Base-by-base conservation (phyloP, 2,329 filamentous ascomycete genomes). In the Aspergillus sp. region DNA sequence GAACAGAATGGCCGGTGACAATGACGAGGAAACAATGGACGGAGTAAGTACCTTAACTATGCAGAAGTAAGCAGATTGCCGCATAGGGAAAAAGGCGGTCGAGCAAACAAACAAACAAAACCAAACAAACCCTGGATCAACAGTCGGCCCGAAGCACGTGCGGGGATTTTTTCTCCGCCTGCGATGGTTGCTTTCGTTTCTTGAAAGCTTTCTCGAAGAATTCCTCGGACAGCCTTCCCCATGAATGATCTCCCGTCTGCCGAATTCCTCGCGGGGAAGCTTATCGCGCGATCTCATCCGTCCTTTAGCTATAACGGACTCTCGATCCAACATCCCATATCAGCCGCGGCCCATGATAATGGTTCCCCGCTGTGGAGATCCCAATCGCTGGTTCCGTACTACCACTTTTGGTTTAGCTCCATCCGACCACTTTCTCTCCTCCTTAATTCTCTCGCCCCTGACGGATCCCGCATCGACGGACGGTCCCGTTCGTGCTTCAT, bases 341-440 rank as follows among this genome's bases (percentile, higher is more conserved):
- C 26, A 30, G 10, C 26, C 26, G 16, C 11, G 10, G 16, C 14
- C 13, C 11, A 38, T 8, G 16, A 38, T 17, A 7, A 38, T 7
- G 35, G 35, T 53, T 52, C 50, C 53, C 57, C 53, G 51, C 53
- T 51, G 55, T 56, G 51, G 51, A 54, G 55, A 51, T 51, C 42
- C 19, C 22, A 40, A 32, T 30, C 26, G 26, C 26, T 30, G 26
- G 26, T 30, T 10, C 26, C 8, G 26, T 10, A 3, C 26, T 30
- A 30, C 26, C 26, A 11, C 48, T 47, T 22, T 44, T n/a, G 45
- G 22, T 35, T 41, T 41, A 38, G 33, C 40, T 19, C 47, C 36
- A 20, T 52, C 54, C 44, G 35, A 33, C 54, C 55, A 44, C 49
- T 55, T 45, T 55, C 44, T 50, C 43, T 50, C 43, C 45, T 51